Base-by-base conservation (phyloP, 1,139 yeast genomes). In the Eremothecium sinecaudum region DNA sequence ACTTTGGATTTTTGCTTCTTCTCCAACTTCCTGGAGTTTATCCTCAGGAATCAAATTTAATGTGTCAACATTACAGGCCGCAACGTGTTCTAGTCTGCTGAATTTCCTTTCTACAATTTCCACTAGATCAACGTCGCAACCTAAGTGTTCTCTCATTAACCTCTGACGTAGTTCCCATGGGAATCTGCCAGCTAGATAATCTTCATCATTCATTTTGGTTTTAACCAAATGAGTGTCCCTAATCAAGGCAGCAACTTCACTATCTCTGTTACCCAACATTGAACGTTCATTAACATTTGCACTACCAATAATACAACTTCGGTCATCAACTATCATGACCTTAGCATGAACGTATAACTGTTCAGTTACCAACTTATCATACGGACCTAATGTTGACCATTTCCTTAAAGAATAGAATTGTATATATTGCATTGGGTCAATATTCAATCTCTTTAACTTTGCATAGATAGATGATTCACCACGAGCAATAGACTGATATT, bases 261-360 rank as follows among this genome's bases (percentile, higher is more conserved):
- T 86, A 55, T 92, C 99, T 53, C 98, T 69, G 15, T 71, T 67
- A 15, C 98, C 98, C 46, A 93, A 68, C 84, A 86, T 86, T 0
- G 96, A 86, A 49, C 98, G 71, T 59, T 90, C 98, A 51, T 90
- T 90, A 44, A 90, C 83, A 53, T 90, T 90, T 1, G 98, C 98
- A 53, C 95, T 82, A 3, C 98, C 98, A 48, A 90, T 87, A 34
- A 90, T 80, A 3, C 94, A 96, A 28, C 79, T 72, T 34, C 94
- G 68, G 53, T 90, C 98, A 61, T 90, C 98, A n/a, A 80, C 95
- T 50, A 90, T 69, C 77, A 90, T 72, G 5, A 79, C 71, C 56
- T 92, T 92, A 4, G 95, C 95, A 58, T 92, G 98, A 33, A 92
- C 79, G 48, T 92, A 92, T 31, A 92, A 67, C 54, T 87, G 96